These are phyloP conservation scores for Hymenochaete sp. DNA, from an alignment of 1,284 basidiomycete species.

Conservation along the genomic window DNA sequence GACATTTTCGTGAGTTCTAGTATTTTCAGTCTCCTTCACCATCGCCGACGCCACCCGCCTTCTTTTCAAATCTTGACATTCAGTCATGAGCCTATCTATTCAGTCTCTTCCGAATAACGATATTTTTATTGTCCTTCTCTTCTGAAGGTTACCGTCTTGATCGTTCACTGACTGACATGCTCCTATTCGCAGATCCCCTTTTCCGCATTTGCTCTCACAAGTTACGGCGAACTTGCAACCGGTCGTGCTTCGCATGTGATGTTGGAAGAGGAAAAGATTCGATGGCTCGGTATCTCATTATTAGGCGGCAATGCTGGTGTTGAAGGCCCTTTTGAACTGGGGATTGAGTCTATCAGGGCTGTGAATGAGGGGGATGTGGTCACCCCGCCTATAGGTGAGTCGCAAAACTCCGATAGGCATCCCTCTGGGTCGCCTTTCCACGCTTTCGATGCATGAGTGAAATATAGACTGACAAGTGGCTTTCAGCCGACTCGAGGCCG, in stretches of 20 bases:
- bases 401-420: slow-evolving; percentile 2
- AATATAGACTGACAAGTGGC: too few species aligned
- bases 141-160: not conserved
- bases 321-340: slow-evolving; percentile 66
- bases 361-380: slow-evolving; percentile 46
- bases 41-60: not conserved
- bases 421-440: too few species aligned
- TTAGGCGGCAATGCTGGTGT: slow-evolving; percentile 70
- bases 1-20: slow-evolving; percentile 59
- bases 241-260: slow-evolving; percentile 44
- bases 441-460: too few species aligned
- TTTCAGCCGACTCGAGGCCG: not conserved
- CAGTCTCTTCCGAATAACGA: not conserved
- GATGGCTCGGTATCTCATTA: slow-evolving; percentile 77
- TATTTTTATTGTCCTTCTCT: not conserved
- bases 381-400: slow-evolving; percentile 32
- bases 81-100: not conserved
- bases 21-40: not conserved
- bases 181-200: slow-evolving; percentile 59
- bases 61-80: not conserved
- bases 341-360: slow-evolving; percentile 61
- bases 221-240: slow-evolving; percentile 66
- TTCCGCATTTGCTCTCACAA: slow-evolving; percentile 74
- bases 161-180: not conserved
- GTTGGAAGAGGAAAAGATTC: slow-evolving; percentile 70